These are phyloP conservation scores for Saccharomycopsis guyanensis DNA, from an alignment of 805 yeast species.

Conservation along the genomic window DNA sequence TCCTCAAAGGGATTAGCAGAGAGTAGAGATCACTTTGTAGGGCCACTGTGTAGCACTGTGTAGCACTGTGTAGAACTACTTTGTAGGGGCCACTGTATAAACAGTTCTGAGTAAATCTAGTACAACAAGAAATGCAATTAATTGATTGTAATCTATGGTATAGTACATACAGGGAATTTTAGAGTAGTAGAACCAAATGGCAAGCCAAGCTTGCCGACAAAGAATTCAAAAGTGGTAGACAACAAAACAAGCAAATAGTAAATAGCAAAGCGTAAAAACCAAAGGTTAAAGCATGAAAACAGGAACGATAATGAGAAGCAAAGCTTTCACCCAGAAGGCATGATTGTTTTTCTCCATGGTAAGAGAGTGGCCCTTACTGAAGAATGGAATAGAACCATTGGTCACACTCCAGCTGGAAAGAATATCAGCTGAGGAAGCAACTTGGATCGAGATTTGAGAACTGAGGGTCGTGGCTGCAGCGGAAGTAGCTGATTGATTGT, in stretches of 20 bases:
- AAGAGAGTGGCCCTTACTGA: slow-evolving; percentile 36
- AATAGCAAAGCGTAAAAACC: neutral
- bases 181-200: neutral
- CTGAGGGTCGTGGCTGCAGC: neutral
- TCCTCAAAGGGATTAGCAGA: too few relatives aligned
- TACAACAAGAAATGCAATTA: too few relatives aligned
- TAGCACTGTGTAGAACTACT: too few relatives aligned
- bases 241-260: neutral
- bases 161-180: neutral
- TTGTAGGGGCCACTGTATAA: too few relatives aligned
- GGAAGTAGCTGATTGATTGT: neutral
- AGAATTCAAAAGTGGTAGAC: too few relatives aligned
- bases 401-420: slow-evolving; percentile 73
- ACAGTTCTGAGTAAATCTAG: too few relatives aligned
- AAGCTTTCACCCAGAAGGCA: neutral
- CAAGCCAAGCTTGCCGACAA: too few relatives aligned
- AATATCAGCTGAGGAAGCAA: slow-evolving; percentile 24
- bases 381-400: slow-evolving; percentile 69
- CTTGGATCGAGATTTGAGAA: neutral
- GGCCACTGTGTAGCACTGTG: too few relatives aligned
- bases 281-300: neutral
- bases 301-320: slow-evolving; percentile 1
- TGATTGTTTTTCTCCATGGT: neutral
- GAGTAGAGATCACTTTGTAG: too few relatives aligned
- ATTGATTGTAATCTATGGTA: neutral